These are phyloP conservation scores for Elaeagnus macrophylla DNA, from an alignment of 306 rosid genomes.

Conservation along the genomic window DNA sequence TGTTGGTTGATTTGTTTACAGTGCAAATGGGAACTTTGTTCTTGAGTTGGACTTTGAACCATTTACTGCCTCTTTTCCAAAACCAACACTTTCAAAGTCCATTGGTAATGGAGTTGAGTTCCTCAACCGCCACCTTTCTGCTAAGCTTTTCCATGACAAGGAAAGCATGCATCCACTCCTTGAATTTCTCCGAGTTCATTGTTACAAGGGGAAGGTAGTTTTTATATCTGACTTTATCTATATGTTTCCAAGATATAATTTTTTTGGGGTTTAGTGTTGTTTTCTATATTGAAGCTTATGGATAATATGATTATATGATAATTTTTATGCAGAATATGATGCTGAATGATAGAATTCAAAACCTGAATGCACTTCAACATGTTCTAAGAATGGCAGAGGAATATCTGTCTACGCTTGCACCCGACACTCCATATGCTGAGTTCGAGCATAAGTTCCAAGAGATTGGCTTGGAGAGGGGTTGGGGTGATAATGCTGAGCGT, in stretches of 20 bases:
- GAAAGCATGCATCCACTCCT: constrained; percentile 94
- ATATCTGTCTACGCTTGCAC: constrained; percentile 36
- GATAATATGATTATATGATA: not conserved
- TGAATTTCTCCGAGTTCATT: constrained; percentile 84
- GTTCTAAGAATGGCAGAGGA: constrained; percentile 91
- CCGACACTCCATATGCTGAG: constrained; percentile 51
- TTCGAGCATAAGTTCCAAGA: constrained; percentile 76
- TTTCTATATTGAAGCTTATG: not conserved
- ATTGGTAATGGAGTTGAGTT: constrained; percentile 98
- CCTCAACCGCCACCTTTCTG: constrained; percentile 95
- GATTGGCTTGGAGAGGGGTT: constrained; percentile 93
- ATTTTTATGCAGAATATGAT: constrained; percentile 55
- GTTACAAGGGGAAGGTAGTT: constrained; percentile 78
- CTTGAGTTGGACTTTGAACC: constrained; percentile 98
- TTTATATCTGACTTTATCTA: too few relatives aligned
- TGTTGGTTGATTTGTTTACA: constrained; percentile 19
- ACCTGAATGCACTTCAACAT: constrained; percentile 59
- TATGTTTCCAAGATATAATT: not conserved
- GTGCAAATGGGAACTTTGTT: constrained; percentile 75
- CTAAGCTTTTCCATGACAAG: constrained; percentile 95
- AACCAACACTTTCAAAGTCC: constrained; percentile 88
- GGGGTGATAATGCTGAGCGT: constrained; percentile 87
- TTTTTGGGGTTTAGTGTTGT: too few relatives aligned
- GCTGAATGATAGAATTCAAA: constrained; percentile 85
- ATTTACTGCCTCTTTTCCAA: constrained; percentile 72